Conservation (phyloP, 805 yeast genomes). For the Sugiyamaella floridensis region DNA sequence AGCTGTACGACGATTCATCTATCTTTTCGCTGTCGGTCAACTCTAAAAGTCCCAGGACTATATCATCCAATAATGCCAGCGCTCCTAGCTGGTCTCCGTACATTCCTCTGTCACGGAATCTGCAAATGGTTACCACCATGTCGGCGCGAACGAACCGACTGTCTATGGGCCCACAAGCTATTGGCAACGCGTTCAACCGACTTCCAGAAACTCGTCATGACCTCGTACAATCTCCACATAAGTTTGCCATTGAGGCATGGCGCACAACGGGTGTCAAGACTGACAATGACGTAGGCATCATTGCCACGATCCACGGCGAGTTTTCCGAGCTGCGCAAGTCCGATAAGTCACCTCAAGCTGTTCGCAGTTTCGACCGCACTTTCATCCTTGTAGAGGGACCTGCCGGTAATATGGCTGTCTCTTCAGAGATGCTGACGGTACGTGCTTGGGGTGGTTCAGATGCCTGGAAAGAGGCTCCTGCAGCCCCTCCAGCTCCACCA, state of each 20-base stretch:
- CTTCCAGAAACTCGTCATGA: conserved; percentile 78
- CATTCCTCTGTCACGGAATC: conserved; percentile 67
- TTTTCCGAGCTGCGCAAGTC: conserved; percentile 49
- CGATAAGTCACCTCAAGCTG: conserved; percentile 20
- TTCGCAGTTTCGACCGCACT: conserved; percentile 79
- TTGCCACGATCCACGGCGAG: conserved; percentile 76
- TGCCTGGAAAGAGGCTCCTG: conserved; percentile 42
- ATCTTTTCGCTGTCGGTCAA: conserved; percentile 79
- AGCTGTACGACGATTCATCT: conserved; percentile 73
- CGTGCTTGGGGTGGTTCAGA: conserved; percentile 51
- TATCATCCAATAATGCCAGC: conserved; percentile 10
- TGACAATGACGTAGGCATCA: conserved; percentile 67
- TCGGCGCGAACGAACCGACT: conserved; percentile 49
- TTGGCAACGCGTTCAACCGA: conserved; percentile 51
- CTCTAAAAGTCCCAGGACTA: conserved; percentile 52
- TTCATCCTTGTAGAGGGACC: conserved; percentile 68
- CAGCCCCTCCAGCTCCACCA: conserved; percentile 12
- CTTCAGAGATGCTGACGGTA: conserved; percentile 72
- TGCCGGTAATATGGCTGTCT: conserved; percentile 67
- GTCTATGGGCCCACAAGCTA: conserved; percentile 61
- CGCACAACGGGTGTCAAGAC: conserved; percentile 38
- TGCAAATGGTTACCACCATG: conserved; percentile 51
- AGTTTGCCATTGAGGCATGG: conserved; percentile 73
- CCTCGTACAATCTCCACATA: conserved; percentile 51
- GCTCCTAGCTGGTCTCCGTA: conserved; percentile 37